Base-by-base conservation (phyloP, 164 flowering plant genomes). In the Magnolia officinalis region DNA sequence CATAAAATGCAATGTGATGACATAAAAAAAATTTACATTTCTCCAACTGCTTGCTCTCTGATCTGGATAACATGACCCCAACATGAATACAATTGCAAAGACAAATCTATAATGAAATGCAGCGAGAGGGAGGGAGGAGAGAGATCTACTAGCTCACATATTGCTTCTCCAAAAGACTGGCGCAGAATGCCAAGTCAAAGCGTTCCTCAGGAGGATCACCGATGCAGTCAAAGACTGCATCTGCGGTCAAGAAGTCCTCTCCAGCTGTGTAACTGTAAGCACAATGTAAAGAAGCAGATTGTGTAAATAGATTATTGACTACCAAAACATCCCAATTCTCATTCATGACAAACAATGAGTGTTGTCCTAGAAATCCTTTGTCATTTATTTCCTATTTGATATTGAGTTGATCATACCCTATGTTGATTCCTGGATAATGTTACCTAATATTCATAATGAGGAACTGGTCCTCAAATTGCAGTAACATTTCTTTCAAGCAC, bases 121-220 rank as follows among this genome's bases (percentile, higher is more conserved):
- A 55, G 61, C 16, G 19, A 55, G 61, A 55, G 61, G 61, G 4
- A 11, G 18, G 61, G 61, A 11, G 61, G 16, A 16, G 18, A 55
- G 61, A 55, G 61, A 11, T 63, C 50, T 20, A 11, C 79, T 87
- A 94, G 82, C 90, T 86, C 69, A 86, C 96, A 77, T 81, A 89
- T 73, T 92, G 95, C 88, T 92, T 93, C 87, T 89, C 87, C 67
- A 93, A 89, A 81, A 93, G 96, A 81, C 87, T 89, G 78, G 85
- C 88, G 67, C 99, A 93, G 81, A 96, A 96, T 71, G 90, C 84
- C 85, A 96, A 80, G 80, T 94, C 96, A 77, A 96, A 96, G 20
- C 90, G 83, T 83, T 90, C 95, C 81, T 89, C 93, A 3, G 98
- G 95, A 49, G 98, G 96, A 82, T 93, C 95, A 74, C 97, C 96